phyloP scores from a whole-genome alignment of 2,329 filamentous ascomycete genomes.

The Chalaropsis ovoidea region DNA sequence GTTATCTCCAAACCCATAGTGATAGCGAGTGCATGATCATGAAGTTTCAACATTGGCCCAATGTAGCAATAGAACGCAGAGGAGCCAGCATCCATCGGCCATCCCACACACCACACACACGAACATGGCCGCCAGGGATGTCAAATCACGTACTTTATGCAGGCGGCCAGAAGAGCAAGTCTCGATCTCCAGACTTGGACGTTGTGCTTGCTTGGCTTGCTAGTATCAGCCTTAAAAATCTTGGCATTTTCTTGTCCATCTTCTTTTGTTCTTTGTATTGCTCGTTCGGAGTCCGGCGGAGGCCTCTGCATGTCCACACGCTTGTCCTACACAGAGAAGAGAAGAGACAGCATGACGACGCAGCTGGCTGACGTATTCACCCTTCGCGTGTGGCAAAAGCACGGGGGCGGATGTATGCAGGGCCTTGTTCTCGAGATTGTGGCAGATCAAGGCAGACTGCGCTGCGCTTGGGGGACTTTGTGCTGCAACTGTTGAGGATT shows the following conservation, averaged over 20 bases:
- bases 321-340: background rate
- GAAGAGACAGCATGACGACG: background rate
- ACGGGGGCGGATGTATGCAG: background rate
- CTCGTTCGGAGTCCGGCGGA: background rate
- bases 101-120: background rate
- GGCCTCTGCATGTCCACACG: background rate
- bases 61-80: background rate
- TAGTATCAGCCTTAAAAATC: conserved; percentile 7
- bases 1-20: background rate
- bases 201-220: background rate
- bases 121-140: background rate
- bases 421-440: background rate
- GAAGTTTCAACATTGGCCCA: conserved; percentile 1
- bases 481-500: too few species aligned
- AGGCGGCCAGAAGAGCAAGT: background rate
- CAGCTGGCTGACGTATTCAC: conserved; percentile 8
- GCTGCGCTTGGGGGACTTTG: background rate
- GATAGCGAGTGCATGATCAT: conserved; percentile 3
- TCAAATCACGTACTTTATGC: background rate
- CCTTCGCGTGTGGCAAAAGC: background rate
- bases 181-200: background rate
- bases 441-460: background rate
- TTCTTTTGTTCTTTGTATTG: background rate
- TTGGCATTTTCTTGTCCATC: conserved; percentile 1
- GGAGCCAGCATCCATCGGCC: background rate